Evolutionary conservation across 441 rosid species (phyloP).

Genomic region (Pelargonium fulgidum): DNA sequence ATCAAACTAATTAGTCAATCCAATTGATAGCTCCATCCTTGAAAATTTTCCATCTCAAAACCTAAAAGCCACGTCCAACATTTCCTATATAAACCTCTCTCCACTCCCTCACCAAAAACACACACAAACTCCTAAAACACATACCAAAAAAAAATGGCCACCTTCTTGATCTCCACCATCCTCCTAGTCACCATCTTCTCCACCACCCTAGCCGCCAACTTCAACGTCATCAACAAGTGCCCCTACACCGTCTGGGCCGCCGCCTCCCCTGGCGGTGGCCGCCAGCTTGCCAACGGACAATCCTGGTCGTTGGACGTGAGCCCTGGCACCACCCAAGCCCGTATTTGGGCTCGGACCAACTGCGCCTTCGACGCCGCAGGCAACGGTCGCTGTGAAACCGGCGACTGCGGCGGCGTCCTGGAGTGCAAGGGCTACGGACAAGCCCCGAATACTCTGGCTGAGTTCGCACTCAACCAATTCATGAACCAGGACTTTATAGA

Average conservation of each 20-base stretch:
- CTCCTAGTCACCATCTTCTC: constrained; percentile 14
- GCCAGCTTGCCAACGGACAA: not conserved
- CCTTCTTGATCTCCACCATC: not conserved
- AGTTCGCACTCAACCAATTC: constrained; percentile 18
- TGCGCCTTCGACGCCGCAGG: constrained; percentile 12
- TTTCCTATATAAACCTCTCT: not conserved
- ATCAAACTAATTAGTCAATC: too few species aligned
- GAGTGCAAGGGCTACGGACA: not conserved
- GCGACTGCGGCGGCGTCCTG: constrained; percentile 17
- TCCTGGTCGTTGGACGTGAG: constrained; percentile 2
- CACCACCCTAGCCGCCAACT: not conserved
- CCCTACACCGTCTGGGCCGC: constrained; percentile 21
- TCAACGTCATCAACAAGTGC: constrained; percentile 16
- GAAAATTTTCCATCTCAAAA: too few species aligned
- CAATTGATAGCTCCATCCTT: too few species aligned
- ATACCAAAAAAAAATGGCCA: not conserved
- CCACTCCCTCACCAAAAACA: not conserved
- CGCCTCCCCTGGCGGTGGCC: constrained; percentile 7
- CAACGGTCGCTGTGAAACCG: constrained; percentile 2
- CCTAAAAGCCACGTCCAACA: too few species aligned
- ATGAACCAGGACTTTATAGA: constrained; percentile 14
- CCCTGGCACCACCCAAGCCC: not conserved
- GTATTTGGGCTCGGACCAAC: constrained; percentile 20
- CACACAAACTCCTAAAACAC: not conserved
- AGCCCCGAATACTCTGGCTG: constrained; percentile 12